Conservation (phyloP, 768 basidiomycete genomes). For the Podaxis carcinomalis region DNA sequence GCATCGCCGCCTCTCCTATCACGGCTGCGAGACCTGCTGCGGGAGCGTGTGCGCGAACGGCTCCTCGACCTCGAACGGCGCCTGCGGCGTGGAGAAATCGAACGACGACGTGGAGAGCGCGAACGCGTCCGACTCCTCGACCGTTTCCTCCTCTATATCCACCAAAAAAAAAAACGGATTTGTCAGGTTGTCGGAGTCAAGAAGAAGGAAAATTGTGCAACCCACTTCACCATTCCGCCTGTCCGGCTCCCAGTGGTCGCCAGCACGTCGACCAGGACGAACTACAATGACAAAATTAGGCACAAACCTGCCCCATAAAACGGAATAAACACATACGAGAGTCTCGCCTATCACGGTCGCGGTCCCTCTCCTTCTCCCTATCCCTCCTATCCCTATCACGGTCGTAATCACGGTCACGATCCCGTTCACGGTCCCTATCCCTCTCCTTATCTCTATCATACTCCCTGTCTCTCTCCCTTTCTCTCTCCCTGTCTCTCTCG, state of each 20-base stretch:
- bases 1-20: slow-evolving; percentile 58
- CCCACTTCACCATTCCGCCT: slow-evolving; percentile 70
- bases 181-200: slow-evolving; percentile 3
- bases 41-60: slow-evolving; percentile 29
- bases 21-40: slow-evolving; percentile 65
- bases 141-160: slow-evolving; percentile 57
- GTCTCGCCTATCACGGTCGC: slow-evolving; percentile 45
- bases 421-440: slow-evolving; percentile 35
- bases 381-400: slow-evolving; percentile 35
- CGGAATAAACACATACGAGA: slow-evolving; percentile 36
- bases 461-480: slow-evolving; percentile 38
- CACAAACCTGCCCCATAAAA: background rate
- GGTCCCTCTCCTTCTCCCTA: slow-evolving; percentile 36
- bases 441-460: slow-evolving; percentile 35
- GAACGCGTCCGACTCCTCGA: slow-evolving; percentile 65
- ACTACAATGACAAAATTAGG: slow-evolving; percentile 17
- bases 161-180: background rate
- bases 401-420: slow-evolving; percentile 34
- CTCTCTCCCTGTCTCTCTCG: slow-evolving; percentile 36
- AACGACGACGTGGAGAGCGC: slow-evolving; percentile 61
- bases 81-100: slow-evolving; percentile 59
- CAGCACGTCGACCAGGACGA: slow-evolving; percentile 41
- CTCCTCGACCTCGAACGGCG: slow-evolving; percentile 45
- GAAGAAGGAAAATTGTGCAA: slow-evolving; percentile 14
- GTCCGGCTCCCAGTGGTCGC: slow-evolving; percentile 85